phyloP scores from a whole-genome alignment of 225 moss, liverwort and hornwort genomes.

The Thuidium tamariscinum region DNA sequence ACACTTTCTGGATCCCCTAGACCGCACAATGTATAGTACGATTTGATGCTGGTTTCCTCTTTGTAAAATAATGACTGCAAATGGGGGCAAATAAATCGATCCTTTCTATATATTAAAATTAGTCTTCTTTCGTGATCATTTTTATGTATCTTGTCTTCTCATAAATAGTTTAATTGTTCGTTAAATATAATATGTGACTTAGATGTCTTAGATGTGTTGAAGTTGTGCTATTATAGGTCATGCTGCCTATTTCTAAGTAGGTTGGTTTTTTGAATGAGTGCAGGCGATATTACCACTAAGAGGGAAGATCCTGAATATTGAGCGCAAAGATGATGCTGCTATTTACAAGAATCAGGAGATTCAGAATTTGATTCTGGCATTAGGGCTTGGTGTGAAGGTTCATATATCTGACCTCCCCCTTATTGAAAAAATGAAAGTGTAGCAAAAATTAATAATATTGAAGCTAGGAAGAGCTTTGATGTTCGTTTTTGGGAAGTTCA shows the following conservation, averaged over 20 bases:
- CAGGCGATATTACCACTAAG: slow-evolving; percentile 87
- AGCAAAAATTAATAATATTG: neutral
- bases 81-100: neutral
- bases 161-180: neutral
- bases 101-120: too few species aligned
- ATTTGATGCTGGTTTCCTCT: neutral
- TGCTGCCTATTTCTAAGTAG: neutral
- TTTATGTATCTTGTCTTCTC: neutral
- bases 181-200: neutral
- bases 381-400: slow-evolving; percentile 98
- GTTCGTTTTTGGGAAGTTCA: neutral
- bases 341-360: slow-evolving; percentile 98
- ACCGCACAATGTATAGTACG: neutral
- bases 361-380: slow-evolving; percentile 91
- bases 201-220: neutral
- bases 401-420: neutral
- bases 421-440: neutral
- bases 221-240: neutral
- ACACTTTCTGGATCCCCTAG: neutral
- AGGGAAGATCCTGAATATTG: slow-evolving; percentile 92
- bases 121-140: neutral
- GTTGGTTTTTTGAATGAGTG: neutral
- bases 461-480: neutral
- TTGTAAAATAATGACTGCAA: neutral
- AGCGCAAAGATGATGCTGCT: slow-evolving; percentile 83